phyloP scores from a whole-genome alignment of 352 stramenopile species.

The Albugo candida region DNA sequence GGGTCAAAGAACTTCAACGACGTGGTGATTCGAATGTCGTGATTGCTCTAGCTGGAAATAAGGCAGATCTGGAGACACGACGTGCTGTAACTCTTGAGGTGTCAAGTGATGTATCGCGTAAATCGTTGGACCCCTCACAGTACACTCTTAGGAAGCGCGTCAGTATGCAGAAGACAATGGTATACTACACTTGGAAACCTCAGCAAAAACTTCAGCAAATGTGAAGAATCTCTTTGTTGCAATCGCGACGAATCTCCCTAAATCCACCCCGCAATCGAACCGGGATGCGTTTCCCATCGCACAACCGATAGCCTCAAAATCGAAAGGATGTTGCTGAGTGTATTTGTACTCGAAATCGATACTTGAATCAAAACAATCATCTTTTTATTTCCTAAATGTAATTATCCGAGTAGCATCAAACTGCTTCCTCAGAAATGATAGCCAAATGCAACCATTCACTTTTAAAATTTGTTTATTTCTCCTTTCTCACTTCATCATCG shows the following conservation, averaged over 20 bases:
- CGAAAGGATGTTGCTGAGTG: constrained; percentile 65
- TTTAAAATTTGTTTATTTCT: neutral
- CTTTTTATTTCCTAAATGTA: constrained; percentile 1
- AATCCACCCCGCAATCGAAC: constrained; percentile 65
- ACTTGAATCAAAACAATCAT: neutral
- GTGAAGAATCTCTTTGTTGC: constrained; percentile 98
- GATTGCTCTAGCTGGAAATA: constrained; percentile 95
- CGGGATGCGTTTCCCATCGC: constrained; percentile 73
- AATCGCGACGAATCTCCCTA: constrained; percentile 80
- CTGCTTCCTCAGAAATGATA: neutral
- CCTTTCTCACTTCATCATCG: constrained; percentile 41
- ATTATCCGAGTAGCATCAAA: neutral
- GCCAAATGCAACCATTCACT: neutral
- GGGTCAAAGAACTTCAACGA: constrained; percentile 99
- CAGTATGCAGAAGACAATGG: constrained; percentile 97
- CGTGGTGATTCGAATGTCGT: constrained; percentile 94
- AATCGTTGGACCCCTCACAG: constrained; percentile 5
- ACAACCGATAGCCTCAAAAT: constrained; percentile 51
- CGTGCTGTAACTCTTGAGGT: constrained; percentile 91
- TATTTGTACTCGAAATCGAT: constrained; percentile 1
- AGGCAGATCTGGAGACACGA: constrained; percentile 93
- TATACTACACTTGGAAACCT: constrained; percentile 99
- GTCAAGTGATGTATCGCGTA: neutral
- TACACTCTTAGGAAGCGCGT: constrained; percentile 67
- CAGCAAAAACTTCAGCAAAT: constrained; percentile 98